A percentile compares a stretch with the other conserved stretches of the same genome.
Conservation (phyloP, 1,284 basidiomycete species). For the Heterobasidion irregulare region DNA sequence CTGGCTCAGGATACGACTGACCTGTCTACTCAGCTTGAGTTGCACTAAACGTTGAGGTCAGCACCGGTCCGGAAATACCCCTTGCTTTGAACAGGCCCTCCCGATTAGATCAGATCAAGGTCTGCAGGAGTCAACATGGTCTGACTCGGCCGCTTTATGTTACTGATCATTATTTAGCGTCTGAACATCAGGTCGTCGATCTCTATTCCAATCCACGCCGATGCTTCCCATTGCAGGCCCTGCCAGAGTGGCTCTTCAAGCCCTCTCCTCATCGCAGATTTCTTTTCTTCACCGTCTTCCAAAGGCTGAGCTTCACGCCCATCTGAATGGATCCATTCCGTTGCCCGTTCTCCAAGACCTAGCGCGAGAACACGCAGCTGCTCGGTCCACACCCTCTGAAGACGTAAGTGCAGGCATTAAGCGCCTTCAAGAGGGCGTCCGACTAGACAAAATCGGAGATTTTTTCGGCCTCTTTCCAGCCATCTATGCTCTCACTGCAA, state of each 20-base stretch:
- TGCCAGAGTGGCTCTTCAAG: constrained; percentile 36
- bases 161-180: no score
- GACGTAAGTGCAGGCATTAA: constrained; percentile 35
- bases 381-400: constrained; percentile 11
- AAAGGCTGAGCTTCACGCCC: constrained; percentile 78
- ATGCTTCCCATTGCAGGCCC: constrained; percentile 16
- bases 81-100: no score
- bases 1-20: no score
- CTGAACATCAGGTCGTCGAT: no score
- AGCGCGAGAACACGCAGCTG: constrained; percentile 33
- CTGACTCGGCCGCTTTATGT: no score
- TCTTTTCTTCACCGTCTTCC: constrained; percentile 53
- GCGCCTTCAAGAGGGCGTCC: constrained; percentile 41
- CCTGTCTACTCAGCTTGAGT: no score
- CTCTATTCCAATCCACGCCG: no score
- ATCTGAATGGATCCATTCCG: constrained; percentile 78
- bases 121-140: no score
- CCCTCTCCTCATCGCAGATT: constrained; percentile 42
- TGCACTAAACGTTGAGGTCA: no score
- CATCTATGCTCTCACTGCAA: constrained; percentile 68
- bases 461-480: constrained; percentile 72
- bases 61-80: no score
- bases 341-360: constrained; percentile 55
- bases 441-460: constrained; percentile 47
- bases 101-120: no score